These are phyloP conservation scores for Parachaetomium inaequale DNA, from an alignment of 495 filamentous ascomycete genomes.

Conservation along the genomic window DNA sequence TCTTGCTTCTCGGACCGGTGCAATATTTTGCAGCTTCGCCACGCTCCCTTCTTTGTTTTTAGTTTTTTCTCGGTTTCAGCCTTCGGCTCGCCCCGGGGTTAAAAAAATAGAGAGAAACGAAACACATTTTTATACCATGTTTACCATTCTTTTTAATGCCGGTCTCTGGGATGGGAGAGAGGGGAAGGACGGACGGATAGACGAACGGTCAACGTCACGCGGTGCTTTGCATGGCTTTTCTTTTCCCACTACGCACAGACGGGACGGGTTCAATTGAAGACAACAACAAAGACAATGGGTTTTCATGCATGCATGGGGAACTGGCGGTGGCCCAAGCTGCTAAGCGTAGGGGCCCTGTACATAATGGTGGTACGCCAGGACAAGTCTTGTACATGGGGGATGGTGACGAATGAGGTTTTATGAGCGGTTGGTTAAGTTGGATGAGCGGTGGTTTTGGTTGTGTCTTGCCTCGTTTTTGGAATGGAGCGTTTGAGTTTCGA, in stretches of 20 bases:
- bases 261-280: not conserved
- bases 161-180: too few relatives aligned
- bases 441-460: not conserved
- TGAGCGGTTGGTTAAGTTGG: not conserved
- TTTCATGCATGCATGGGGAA: not conserved
- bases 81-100: too few relatives aligned
- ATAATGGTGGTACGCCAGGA: constrained; percentile 1
- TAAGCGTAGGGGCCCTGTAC: not conserved
- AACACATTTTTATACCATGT: not conserved
- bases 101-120: not conserved
- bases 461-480: not conserved
- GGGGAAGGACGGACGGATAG: not conserved
- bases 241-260: not conserved
- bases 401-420: not conserved
- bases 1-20: constrained; percentile 15
- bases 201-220: not conserved
- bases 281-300: not conserved
- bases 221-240: not conserved
- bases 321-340: not conserved
- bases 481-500: not conserved
- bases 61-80: not conserved
- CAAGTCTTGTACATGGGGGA: not conserved
- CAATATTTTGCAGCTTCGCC: constrained; percentile 28
- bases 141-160: constrained; percentile 12
- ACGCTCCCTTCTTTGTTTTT: constrained; percentile 22